Percentiles rank a stretch among this genome's conserved stretches.
Evolutionary conservation across 139 green algal genomes (phyloP).

Genomic region (Micromonas pusilla): DNA sequence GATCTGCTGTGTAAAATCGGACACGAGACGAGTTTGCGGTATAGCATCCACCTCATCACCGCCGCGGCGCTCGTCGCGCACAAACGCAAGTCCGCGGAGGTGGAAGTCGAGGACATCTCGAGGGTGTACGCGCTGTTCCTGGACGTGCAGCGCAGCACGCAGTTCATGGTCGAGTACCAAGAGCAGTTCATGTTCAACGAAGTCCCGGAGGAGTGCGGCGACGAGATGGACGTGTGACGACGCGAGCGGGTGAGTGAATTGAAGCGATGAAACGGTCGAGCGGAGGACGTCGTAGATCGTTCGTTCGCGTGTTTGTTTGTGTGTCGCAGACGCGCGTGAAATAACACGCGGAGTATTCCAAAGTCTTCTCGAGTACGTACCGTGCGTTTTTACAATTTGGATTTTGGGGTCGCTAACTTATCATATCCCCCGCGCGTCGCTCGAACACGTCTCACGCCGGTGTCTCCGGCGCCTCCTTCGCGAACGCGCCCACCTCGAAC

Average conservation of each 20-base stretch:
- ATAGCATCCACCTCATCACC: conserved; percentile 95
- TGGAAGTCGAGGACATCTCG: conserved; percentile 91
- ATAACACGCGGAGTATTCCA: too few species aligned
- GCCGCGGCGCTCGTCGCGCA: conserved; percentile 70
- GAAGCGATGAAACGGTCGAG: too few species aligned
- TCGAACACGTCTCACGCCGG: too few species aligned
- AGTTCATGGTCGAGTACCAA: conserved; percentile 91
- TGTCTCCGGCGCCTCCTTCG: too few species aligned
- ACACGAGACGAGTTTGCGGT: conserved; percentile 85
- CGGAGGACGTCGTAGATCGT: too few species aligned
- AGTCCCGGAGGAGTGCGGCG: conserved; percentile 38
- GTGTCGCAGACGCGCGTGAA: too few species aligned
- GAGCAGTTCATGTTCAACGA: conserved; percentile 99
- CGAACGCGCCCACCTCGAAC: too few species aligned
- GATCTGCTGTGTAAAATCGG: conserved; percentile 96
- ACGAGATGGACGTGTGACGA: conserved; percentile 2
- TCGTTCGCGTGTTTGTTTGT: too few species aligned
- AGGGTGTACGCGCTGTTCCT: conserved; percentile 93
- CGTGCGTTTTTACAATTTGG: too few species aligned
- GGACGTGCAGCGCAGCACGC: conserved; percentile 81
- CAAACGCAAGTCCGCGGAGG: conserved; percentile 69
- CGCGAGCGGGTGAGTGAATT: too few species aligned
- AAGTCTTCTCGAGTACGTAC: too few species aligned
- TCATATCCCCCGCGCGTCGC: background rate
- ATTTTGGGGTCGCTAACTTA: too few species aligned